These are phyloP conservation scores for Lodderomyces theae DNA, from an alignment of 1,139 yeast species.

Conservation along the genomic window DNA sequence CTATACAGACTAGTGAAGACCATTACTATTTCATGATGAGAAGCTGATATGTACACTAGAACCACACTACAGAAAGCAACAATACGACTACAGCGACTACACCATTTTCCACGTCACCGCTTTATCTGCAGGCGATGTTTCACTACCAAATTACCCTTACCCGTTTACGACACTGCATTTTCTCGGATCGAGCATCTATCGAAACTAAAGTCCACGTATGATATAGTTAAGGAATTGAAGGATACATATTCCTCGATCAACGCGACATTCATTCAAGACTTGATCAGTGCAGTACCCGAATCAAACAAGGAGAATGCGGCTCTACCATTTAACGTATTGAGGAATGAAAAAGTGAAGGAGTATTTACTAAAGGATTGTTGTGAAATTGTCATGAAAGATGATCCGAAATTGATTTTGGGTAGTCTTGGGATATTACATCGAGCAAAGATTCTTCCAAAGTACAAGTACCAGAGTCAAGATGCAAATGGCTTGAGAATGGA, in stretches of 20 bases:
- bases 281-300: neutral
- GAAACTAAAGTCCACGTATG: neutral
- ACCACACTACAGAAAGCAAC: neutral
- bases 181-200: neutral
- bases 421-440: neutral
- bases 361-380: conserved; percentile 1
- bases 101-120: too few relatives aligned
- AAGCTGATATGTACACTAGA: conserved; percentile 1
- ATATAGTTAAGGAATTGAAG: conserved; percentile 1
- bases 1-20: too few relatives aligned
- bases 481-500: neutral
- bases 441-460: neutral
- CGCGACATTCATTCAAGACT: conserved; percentile 3
- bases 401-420: neutral
- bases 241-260: neutral
- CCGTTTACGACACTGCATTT: neutral
- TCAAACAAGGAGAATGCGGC: neutral
- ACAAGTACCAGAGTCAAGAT: neutral
- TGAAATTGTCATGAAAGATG: neutral
- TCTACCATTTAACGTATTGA: conserved; percentile 1
- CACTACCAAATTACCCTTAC: neutral
- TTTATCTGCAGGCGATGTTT: neutral
- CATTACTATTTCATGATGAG: conserved; percentile 1
- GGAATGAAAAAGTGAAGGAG: neutral
- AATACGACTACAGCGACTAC: too few relatives aligned